Evolutionary conservation across 495 filamentous ascomycete genomes (phyloP), one percentile per base, ranked within the genome.

Genomic region (Hypoxylon perforatum): DNA sequence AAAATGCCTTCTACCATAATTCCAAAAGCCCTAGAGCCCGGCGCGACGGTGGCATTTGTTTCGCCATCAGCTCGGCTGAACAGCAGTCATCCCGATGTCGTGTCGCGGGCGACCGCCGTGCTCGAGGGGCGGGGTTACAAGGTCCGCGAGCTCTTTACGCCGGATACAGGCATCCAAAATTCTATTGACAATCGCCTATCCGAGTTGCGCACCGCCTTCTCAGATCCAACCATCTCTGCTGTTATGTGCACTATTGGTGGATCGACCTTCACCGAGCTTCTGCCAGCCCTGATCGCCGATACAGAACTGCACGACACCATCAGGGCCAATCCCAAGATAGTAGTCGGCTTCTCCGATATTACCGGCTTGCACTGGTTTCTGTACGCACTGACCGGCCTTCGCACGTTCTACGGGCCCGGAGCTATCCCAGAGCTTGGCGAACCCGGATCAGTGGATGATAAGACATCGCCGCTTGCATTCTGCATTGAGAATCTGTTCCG

Each of bases 401-500:
- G 72, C n/a, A 75, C 74, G n/a, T 78, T 78, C 56, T 76, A 76
- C 54, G 76, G 77, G 0, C 75, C 77, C 0, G 63, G 64, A 9
- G 65, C 61, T 9, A 57, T 79, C 14, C 61, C 69, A 17, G 72
- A 75, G 57, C 69, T 76, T 10, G 76, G 67, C 36, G 67, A 63
- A 6, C 41, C 61, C n/a, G n/a, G 25, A 35, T 62, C 47, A 12
- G 3, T 65, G 30, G 64, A 68, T 48, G 61, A 71, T 15, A 47
- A 61, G 38, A 44, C 35, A 22, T 45, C 51, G 1, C 48, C 64
- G 25, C 71, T 65, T 22, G 65, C 65, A 12, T 70, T 69, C 23
- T 57, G 14, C 28, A 41, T 46, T 0, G 49, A 53, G 17, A 52
- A 63, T 41, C 59, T 64, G n/a, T 58, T 69, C 22, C 56, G 60